Base-by-base conservation (phyloP, 1,284 basidiomycete species). In the Austropuccinia psidii region DNA sequence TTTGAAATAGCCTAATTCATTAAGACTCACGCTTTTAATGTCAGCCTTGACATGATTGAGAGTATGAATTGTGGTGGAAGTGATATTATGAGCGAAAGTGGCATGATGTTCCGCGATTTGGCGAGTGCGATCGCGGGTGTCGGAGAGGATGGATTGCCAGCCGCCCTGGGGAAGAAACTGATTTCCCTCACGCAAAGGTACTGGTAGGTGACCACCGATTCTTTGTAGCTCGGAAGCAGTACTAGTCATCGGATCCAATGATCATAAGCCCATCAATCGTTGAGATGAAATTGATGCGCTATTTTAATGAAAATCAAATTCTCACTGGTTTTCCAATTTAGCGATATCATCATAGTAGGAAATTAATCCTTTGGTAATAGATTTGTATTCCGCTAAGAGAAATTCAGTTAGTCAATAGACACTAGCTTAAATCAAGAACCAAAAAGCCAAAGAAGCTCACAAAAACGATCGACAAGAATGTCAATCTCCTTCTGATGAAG, bases 141-240 rank as follows among this genome's bases (percentile, higher is more conserved):
- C 50, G 11, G 35, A 24, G 6, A 72, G 68, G 58, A 72, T 52
- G 45, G 57, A 33, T 35, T 61, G 68, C 68, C 68, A 72, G 13
- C 68, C 68, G n/a, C 67, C 67, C 58, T 72, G 57, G 13, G 68
- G 45, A n/a, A 72, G 39, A 37, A 72, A 72, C 33, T 72, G 68
- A 61, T 72, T 72, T 9, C 68, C 68, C 41, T 72, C 68, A 19
- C 68, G 37, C 21, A 72, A 39, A 21, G 68, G 57, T 11, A 72
- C 68, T 1, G 68, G 68, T 31, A 72, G 41, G 43, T 62, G 68
- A 27, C 68, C 68, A 37, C 68, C 68, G 35, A 54, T 43, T 29
- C 49, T 55, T 24, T 72, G 45, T 21, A 72, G 68, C 58, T 72
- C 68, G 29, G 33, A 43, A 37, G 68, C 68, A 41, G 47, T 52